Base-by-base conservation (phyloP, 2,329 filamentous ascomycete genomes). In the Colletotrichum sp. region DNA sequence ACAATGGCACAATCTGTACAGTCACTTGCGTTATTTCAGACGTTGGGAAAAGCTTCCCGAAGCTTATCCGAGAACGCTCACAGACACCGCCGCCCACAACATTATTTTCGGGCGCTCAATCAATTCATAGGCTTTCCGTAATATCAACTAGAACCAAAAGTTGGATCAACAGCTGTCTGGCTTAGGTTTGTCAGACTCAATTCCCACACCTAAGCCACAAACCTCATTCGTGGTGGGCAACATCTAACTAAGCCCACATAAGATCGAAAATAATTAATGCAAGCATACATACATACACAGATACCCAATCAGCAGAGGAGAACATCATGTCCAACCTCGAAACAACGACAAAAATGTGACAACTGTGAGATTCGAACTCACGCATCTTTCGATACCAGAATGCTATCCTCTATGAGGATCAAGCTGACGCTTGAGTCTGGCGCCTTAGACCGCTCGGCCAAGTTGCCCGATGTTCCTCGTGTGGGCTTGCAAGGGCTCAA, bases 321-420 rank as follows among this genome's bases (percentile, higher is more conserved):
- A 21, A 26, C 28, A 16, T 9, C 5, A 68, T 1, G 9, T 16
- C 9, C 21, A 65, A 62, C n/a, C 10, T 10, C 10, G 12, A 52
- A 8, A 8, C 8, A 21, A 52, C 5, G 10, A 52, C n/a, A 63
- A 24, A 15, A 6, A 10, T 15, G 0, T 76, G 73, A 76, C 73
- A 76, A 76, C 73, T 76, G 73, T 76, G 73, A 76, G 73, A 76
- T 76, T 76, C 74, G 74, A 76, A 76, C 70, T 76, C 74, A 76
- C 74, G 74, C 70, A 59, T 76, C 74, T 76, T 76, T 68, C 74
- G 70, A 76, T 64, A 76, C 74, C 74, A 76, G 74, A 76, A 76
- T 76, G 7, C 74, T 36, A 28, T 64, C 62, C 71, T 65, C 59
- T 69, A 18, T 5, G 24, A 49, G 6, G 71, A 52, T 1, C 63